Evolutionary conservation across 345 rosid species (phyloP), one percentile per base, ranked within the genome.

Genomic region (Noccaea bulbosa): DNA sequence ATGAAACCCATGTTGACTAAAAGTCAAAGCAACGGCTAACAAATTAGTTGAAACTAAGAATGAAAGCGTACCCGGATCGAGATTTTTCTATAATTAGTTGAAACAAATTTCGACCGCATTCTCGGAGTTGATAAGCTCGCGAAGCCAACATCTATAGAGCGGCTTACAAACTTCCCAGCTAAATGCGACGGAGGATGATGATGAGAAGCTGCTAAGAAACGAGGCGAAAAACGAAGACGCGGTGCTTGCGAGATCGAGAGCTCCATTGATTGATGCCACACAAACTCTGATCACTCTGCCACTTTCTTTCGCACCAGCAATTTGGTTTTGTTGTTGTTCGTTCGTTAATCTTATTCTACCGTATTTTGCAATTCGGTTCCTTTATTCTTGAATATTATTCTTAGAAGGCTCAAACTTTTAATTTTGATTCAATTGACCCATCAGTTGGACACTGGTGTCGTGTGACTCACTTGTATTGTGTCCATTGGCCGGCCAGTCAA

Each of bases 211-310:
- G 74, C 44, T 53, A 53, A 61, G 37, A 38, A 60, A 53, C 60
- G 79, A 62, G 74, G 53, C 8, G 75, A 55, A 52, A 69, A 40
- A 32, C 60, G 65, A 11, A 75, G 54, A 75, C 40, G 15, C 14
- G 75, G 70, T 48, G 70, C 55, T 14, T 75, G 79, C 8, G 66
- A 75, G 53, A 75, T 46, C 60, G 79, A 75, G 70, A 75, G 79
- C 54, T 75, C 79, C 79, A 75, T 75, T 69, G 75, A 62, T 58
- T 68, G 53, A 27, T 27, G 73, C 78, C 74, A 62, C 79, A 75
- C 79, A 75, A 67, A 30, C 58, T 74, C 78, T 53, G 67, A 73
- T 45, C 44, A 68, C 74, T 61, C 69, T 69, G 68, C 52, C 48
- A 47, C 55, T 43, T 67, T 40, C 63, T 0, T 4, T 43, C 33